phyloP scores from a whole-genome alignment of 2,329 filamentous ascomycete genomes.

The Podosphaera xanthii region DNA sequence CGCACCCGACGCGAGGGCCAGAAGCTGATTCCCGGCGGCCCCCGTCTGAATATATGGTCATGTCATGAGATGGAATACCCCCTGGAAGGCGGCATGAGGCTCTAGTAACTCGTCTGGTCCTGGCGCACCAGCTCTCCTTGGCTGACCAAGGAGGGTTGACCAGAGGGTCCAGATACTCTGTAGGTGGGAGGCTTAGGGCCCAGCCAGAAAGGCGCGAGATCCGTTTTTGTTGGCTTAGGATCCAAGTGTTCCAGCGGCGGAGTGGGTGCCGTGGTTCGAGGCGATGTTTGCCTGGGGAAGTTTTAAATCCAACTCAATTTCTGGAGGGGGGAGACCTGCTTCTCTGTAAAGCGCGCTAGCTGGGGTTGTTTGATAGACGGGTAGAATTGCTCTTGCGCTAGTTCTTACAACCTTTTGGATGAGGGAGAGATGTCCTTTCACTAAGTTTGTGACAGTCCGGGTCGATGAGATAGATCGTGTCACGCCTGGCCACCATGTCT shows the following conservation, averaged over 20 bases:
- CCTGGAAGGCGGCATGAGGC: too few relatives aligned
- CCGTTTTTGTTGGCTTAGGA: not conserved
- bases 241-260: not conserved
- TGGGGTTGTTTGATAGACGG: not conserved
- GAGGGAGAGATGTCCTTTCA: not conserved
- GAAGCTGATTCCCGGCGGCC: too few relatives aligned
- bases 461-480: not conserved
- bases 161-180: not conserved
- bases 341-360: not conserved
- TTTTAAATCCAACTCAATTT: not conserved
- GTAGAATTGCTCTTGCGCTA: not conserved
- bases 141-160: not conserved
- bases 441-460: not conserved
- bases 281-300: not conserved
- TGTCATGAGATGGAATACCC: too few relatives aligned
- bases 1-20: too few relatives aligned
- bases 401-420: not conserved
- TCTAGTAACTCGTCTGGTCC: not conserved
- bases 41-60: too few relatives aligned
- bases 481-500: not conserved
- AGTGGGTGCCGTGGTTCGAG: not conserved
- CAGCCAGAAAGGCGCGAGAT: not conserved
- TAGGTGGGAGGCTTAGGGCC: not conserved
- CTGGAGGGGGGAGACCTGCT: not conserved
- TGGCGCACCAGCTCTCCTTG: not conserved